A percentile compares a stretch with the other conserved stretches of the same genome.
Conservation (phyloP, 1,284 basidiomycete genomes). For the Sanguinoderma infundibulare region DNA sequence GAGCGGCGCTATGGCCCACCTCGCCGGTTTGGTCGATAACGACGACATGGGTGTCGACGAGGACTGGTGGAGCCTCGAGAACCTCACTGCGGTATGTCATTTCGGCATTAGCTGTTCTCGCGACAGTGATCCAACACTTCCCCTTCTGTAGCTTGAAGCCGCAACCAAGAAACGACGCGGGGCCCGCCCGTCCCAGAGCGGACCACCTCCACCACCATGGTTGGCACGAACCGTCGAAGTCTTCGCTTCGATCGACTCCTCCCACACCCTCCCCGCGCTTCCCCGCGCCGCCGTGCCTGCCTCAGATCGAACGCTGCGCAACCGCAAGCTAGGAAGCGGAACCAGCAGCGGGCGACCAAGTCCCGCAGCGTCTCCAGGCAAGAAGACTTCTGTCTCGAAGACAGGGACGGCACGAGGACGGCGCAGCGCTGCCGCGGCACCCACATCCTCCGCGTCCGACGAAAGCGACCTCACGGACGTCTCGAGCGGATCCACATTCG, state of each 20-base stretch:
- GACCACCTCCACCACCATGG: constrained; percentile 53
- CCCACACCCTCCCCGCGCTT: constrained; percentile 30
- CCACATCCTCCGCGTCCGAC: constrained; percentile 11
- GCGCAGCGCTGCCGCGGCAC: neutral
- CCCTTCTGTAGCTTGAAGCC: constrained; percentile 65
- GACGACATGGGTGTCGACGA: constrained; percentile 43
- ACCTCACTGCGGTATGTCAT: constrained; percentile 63
- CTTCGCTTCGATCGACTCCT: constrained; percentile 46
- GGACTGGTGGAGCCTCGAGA: constrained; percentile 73
- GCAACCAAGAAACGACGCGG: constrained; percentile 65
- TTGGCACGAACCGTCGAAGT: constrained; percentile 54
- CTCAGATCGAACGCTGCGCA: constrained; percentile 59
- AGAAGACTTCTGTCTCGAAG: constrained; percentile 7
- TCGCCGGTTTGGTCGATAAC: constrained; percentile 65
- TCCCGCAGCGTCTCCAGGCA: constrained; percentile 18
- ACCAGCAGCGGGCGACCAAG: constrained; percentile 17
- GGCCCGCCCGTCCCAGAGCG: constrained; percentile 43
- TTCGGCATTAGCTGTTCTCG: neutral
- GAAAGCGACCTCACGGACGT: constrained; percentile 22
- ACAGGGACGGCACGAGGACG: neutral
- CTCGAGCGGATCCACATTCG: constrained; percentile 1
- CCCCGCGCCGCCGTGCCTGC: constrained; percentile 36
- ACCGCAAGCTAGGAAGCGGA: constrained; percentile 48
- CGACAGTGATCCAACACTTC: neutral
- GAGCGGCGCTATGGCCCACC: constrained; percentile 82